A percentile compares a stretch with the other conserved stretches of the same genome.
These are phyloP conservation scores for Ramichloridium luteum DNA, from an alignment of 2,329 filamentous ascomycete species.

Conservation along the genomic window DNA sequence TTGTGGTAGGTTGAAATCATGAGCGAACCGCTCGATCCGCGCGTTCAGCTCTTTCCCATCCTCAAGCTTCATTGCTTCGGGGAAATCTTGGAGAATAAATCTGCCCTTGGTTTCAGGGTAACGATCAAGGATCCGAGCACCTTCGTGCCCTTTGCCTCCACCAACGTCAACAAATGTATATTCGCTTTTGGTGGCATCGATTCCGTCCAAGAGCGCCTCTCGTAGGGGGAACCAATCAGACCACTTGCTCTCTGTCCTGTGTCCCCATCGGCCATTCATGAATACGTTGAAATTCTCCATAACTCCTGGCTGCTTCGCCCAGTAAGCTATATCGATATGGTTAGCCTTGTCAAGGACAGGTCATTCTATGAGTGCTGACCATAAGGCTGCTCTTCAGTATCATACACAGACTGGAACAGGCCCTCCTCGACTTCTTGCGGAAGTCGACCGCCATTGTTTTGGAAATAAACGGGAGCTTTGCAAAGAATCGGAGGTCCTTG, in stretches of 20 bases:
- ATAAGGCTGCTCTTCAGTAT: constrained; percentile 8
- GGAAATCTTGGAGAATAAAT: constrained; percentile 10
- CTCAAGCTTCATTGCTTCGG: constrained; percentile 6
- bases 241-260: too few relatives aligned
- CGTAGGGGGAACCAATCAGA: constrained; percentile 10
- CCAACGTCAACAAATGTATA: constrained; percentile 11
- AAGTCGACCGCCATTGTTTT: constrained; percentile 6
- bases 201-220: constrained; percentile 8
- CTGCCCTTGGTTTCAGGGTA: constrained; percentile 6
- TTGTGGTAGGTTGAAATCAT: constrained; percentile 9
- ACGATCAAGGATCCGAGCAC: constrained; percentile 5
- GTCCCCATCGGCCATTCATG: constrained; percentile 11
- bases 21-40: constrained; percentile 4
- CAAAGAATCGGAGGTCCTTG: constrained; percentile 6
- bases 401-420: constrained; percentile 9
- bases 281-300: constrained; percentile 14
- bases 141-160: constrained; percentile 11
- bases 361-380: too few relatives aligned
- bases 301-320: constrained; percentile 10
- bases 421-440: constrained; percentile 6
- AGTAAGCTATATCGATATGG: too few relatives aligned
- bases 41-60: constrained; percentile 1
- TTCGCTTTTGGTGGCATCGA: constrained; percentile 11
- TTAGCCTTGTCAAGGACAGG: too few relatives aligned
- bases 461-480: constrained; percentile 9